These are phyloP conservation scores for Alopecurus myosuroides DNA, from an alignment of 176 grass and related monocot species.

Conservation along the genomic window DNA sequence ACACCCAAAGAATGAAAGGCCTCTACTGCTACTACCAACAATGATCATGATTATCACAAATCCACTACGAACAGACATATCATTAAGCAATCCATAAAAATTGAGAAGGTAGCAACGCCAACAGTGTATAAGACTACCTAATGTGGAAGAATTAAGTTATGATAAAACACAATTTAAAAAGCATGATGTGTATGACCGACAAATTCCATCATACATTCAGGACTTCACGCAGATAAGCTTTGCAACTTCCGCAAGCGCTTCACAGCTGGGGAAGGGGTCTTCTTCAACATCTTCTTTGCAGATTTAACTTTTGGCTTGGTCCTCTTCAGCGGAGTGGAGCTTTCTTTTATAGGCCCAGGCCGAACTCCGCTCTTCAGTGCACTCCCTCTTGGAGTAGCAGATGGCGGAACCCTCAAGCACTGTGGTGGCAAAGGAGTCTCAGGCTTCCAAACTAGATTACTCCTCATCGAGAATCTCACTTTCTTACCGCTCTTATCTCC, in stretches of 20 bases:
- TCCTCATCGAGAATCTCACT: constrained; percentile 94
- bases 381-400: constrained; percentile 86
- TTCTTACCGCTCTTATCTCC: constrained; percentile 62
- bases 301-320: constrained; percentile 68
- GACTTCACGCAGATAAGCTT: constrained; percentile 52
- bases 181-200: constrained; percentile 12
- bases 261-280: constrained; percentile 59
- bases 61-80: not conserved
- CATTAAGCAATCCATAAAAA: constrained; percentile 34
- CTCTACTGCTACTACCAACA: not conserved
- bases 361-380: constrained; percentile 89
- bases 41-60: constrained; percentile 20
- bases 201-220: not conserved
- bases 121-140: constrained; percentile 43
- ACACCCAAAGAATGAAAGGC: not conserved
- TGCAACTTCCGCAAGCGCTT: constrained; percentile 83
- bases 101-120: constrained; percentile 12
- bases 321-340: constrained; percentile 43
- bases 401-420: constrained; percentile 82
- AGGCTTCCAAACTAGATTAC: constrained; percentile 93
- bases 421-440: constrained; percentile 76
- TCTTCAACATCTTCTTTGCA: constrained; percentile 69
- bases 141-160: constrained; percentile 36
- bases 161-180: constrained; percentile 22
- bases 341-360: constrained; percentile 76